Evolutionary conservation across 129 eudicot species (phyloP).

Genomic region (Arctium minus): DNA sequence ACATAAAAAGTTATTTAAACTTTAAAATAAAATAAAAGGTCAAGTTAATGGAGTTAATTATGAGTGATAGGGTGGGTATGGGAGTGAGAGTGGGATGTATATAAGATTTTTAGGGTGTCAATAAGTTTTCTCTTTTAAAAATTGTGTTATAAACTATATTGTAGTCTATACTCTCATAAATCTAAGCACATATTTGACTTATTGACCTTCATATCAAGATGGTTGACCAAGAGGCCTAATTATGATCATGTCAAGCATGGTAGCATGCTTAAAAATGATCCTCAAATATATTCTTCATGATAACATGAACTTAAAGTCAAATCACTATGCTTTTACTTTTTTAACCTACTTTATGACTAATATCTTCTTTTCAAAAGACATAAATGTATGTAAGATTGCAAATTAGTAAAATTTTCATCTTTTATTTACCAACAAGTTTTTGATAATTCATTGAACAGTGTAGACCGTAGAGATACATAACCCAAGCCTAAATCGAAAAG

Average conservation of each 20-base stretch:
- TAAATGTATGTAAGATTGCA: not conserved
- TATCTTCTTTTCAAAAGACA: not conserved
- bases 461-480: no score
- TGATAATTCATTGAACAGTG: no score
- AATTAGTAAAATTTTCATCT: not conserved
- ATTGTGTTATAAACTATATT: no score
- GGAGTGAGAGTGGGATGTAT: no score
- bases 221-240: not conserved
- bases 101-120: no score
- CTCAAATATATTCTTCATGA: not conserved
- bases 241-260: not conserved
- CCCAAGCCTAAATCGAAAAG: not conserved
- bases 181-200: not conserved
- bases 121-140: no score
- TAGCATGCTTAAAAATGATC: not conserved
- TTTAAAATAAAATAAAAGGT: no score
- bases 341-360: not conserved
- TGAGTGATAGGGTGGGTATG: no score
- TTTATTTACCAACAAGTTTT: not conserved
- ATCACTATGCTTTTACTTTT: not conserved
- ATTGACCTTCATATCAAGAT: not conserved
- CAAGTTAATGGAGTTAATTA: no score
- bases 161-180: no score
- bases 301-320: not conserved
- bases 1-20: no score